Evolutionary conservation across 2,329 filamentous ascomycete species (phyloP).

Genomic region (Colletotrichum sojae): DNA sequence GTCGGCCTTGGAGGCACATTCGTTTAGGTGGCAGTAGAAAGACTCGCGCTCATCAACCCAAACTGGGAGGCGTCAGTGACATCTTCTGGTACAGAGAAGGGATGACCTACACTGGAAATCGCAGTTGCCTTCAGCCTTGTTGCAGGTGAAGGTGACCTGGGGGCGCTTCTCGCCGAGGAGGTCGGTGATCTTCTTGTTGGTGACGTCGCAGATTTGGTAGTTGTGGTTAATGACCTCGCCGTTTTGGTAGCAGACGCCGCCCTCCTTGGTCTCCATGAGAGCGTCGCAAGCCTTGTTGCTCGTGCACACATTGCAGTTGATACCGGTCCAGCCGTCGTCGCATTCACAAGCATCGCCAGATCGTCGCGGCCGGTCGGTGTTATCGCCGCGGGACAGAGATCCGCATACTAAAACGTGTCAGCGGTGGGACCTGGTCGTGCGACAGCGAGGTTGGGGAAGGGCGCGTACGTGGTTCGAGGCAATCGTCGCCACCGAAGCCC

Average conservation of each 20-base stretch:
- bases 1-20: conserved; percentile 81
- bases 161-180: conserved; percentile 88
- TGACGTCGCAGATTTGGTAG: conserved; percentile 98
- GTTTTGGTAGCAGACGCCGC: conserved; percentile 91
- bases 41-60: conserved; percentile 96
- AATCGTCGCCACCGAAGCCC: conserved; percentile 95
- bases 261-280: conserved; percentile 85
- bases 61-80: conserved; percentile 66
- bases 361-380: conserved; percentile 85
- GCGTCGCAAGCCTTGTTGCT: conserved; percentile 87
- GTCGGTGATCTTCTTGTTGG: conserved; percentile 92
- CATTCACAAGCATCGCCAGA: conserved; percentile 80
- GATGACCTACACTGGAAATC: conserved; percentile 88
- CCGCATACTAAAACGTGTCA: conserved; percentile 76
- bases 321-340: conserved; percentile 93
- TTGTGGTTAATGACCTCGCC: conserved; percentile 94
- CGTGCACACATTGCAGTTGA: conserved; percentile 98
- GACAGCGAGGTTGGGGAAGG: background rate
- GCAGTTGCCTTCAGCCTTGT: conserved; percentile 80
- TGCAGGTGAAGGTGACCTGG: conserved; percentile 95
- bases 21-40: conserved; percentile 93
- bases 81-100: background rate
- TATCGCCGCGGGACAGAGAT: conserved; percentile 83
- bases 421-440: conserved; percentile 21
- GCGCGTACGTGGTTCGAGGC: conserved; percentile 80